Evolutionary conservation across 371 early-diverging fungal genomes (phyloP).

Genomic region (Haplosporangium sp.): DNA sequence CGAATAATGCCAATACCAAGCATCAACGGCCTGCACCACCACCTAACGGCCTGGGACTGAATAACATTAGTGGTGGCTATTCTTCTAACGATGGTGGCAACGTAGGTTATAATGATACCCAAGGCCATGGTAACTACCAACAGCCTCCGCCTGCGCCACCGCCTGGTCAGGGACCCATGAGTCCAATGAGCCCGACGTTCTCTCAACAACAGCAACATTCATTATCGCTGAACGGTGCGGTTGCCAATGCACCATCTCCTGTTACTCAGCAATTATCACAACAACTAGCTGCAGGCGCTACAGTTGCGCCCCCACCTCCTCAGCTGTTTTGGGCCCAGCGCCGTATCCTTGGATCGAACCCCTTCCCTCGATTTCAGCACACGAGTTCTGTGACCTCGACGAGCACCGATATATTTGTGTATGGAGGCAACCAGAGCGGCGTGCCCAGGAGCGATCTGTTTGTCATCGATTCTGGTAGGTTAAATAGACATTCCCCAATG

Average conservation of each 20-base stretch:
- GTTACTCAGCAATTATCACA: not conserved
- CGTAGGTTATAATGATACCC: slow-evolving; percentile 3
- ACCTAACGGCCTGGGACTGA: slow-evolving; percentile 42
- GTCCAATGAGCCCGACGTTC: slow-evolving; percentile 30
- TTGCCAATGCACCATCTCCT: not conserved
- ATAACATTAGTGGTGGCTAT: slow-evolving; percentile 15
- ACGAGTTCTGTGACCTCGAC: slow-evolving; percentile 60
- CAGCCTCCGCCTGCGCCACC: slow-evolving; percentile 20
- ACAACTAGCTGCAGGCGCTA: slow-evolving; percentile 6
- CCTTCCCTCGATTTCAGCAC: slow-evolving; percentile 71
- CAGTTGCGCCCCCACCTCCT: slow-evolving; percentile 19
- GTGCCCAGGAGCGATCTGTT: slow-evolving; percentile 67
- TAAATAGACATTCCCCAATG: too few species aligned
- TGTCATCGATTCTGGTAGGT: slow-evolving; percentile 71
- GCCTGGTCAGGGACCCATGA: slow-evolving; percentile 8
- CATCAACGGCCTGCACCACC: slow-evolving; percentile 45
- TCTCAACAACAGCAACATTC: slow-evolving; percentile 6
- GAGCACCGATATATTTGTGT: slow-evolving; percentile 64
- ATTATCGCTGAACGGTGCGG: not conserved
- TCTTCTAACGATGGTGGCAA: slow-evolving; percentile 12
- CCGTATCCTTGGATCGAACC: slow-evolving; percentile 52
- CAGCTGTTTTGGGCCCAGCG: slow-evolving; percentile 53
- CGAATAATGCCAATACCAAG: slow-evolving; percentile 6
- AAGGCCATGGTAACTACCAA: slow-evolving; percentile 15
- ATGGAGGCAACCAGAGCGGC: slow-evolving; percentile 66